Evolutionary conservation across 23 red algal genomes (phyloP), one percentile per base, ranked within the genome.

Genomic region (Cyanidiococcus yangmingshanensis): DNA sequence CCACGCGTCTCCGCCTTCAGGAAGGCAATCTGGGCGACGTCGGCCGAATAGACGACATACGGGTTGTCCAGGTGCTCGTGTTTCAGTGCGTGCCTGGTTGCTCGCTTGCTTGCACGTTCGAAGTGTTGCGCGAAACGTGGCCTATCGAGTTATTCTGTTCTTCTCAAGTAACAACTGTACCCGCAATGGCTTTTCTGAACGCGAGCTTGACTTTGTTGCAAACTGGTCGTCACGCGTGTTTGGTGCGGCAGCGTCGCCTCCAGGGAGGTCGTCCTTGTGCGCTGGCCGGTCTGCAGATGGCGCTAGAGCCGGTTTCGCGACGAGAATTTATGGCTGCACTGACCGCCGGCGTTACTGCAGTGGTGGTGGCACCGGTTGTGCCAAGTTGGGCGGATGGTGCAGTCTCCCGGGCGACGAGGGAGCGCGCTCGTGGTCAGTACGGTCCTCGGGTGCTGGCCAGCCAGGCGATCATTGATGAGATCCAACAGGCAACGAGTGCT

Each of bases 341-440:
- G 7, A 21, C 45, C 21, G 45, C 45, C 21, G 45, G 45, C 45
- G 45, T 54, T 54, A 54, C 45, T 54, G 45, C 12, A 21, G 21
- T 54, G 7, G 45, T 54, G 12, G 7, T 54, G 45, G 45, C 45
- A 54, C 45, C 12, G 45, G 45, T 21, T 54, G 7, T 21, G 21
- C 45, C 45, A 21, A 54, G 45, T 21, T 54, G 45, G 63, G 63
- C 63, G 3, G 63, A 71, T 30, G 63, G 63, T 35, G 63, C 63
- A 27, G 63, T 71, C n/a, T 71, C 63, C 12, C 63, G n/a, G 63
- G 63, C 63, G 27, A 71, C 63, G 7, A 12, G 63, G 27, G n/a
- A 71, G 27, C 63, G 63, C n/a, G 63, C 63, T 7, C 63, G 63
- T 35, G 63, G 63, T 7, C n/a, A 32, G 63, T 71, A 71, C 63